Evolutionary conservation across 2,329 filamentous ascomycete genomes (phyloP), one percentile per base, ranked within the genome.

Genomic region (Hirsutella minnesotensis): DNA sequence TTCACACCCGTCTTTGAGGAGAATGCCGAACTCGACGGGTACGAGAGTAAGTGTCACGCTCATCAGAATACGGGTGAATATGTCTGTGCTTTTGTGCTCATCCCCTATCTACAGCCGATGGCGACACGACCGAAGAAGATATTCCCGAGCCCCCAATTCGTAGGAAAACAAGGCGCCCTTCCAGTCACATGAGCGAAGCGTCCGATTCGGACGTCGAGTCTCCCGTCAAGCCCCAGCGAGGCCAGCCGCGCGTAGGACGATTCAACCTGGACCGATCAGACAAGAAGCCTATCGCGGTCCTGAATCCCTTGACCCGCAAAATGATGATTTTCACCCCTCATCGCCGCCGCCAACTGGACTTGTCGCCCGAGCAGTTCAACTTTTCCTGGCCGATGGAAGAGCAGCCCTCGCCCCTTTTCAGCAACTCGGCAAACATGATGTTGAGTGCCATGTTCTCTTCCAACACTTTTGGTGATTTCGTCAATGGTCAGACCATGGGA

Each of bases 341-440:
- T 41, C 64, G 63, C 31, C 62, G 63, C 38, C 64, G 66, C 41
- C 64, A 66, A 39, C 59, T 76, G 15, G 73, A 77, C 46, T 56
- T 76, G 19, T 74, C 72, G 0, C 72, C 73, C 0, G 73, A 75
- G 55, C 68, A 72, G 40, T 75, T 75, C 54, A 68, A 74, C 44
- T 56, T 73, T 43, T 60, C 68, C 16, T 70, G 67, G 54, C 53
- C 65, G n/a, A 54, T 60, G 39, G 56, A 65, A 43, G 53, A 64
- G 31, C 60, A 68, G 42, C 56, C 66, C 4, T 68, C 68, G 0
- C 77, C 81, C 15, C 77, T 84, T 54, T 64, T 83, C 47, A 77
- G 71, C 56, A 80, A 83, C 46, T 76, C 79, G 16, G 79, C 80
- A 44, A 83, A 86, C 46, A 72, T 89, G 49, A 88, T 89, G 83